Evolutionary conservation across 495 filamentous ascomycete species (phyloP).

Genomic region (Schizothecium vesticola): DNA sequence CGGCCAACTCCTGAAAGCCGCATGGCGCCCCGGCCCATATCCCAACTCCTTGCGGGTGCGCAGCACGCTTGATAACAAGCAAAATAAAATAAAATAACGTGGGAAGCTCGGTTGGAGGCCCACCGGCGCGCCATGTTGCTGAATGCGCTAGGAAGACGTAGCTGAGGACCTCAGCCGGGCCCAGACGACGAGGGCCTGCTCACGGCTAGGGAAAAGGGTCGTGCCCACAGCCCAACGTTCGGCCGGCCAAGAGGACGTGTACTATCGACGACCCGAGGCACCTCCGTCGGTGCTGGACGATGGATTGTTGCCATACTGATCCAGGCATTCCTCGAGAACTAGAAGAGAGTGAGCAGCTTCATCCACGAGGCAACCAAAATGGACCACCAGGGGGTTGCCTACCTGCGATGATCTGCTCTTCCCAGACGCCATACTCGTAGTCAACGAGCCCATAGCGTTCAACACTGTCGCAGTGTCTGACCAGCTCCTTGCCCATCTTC

Average conservation of each 20-base stretch:
- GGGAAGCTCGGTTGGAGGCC: neutral
- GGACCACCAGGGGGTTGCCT: conserved; percentile 30
- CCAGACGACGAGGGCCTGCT: neutral
- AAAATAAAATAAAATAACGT: neutral
- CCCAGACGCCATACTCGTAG: conserved; percentile 95
- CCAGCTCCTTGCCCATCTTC: conserved; percentile 73
- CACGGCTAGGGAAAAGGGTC: neutral
- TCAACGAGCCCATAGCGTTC: conserved; percentile 90
- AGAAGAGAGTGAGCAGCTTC: conserved; percentile 4
- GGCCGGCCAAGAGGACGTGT: neutral
- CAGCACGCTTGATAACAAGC: neutral
- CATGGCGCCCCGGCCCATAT: neutral
- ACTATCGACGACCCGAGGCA: conserved; percentile 13
- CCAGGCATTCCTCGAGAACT: conserved; percentile 65
- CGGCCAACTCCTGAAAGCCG: neutral
- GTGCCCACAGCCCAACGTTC: neutral
- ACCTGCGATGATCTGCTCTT: conserved; percentile 86
- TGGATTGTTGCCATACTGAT: conserved; percentile 46
- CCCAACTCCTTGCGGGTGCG: neutral
- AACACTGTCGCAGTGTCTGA: conserved; percentile 76
- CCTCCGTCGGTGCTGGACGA: conserved; percentile 20
- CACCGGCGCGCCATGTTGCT: neutral
- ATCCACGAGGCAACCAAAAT: neutral
- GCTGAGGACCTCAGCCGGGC: neutral
- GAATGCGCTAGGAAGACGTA: neutral